Evolutionary conservation across 1,139 yeast genomes (phyloP).

Genomic region (Nakaseomyces glabratus): DNA sequence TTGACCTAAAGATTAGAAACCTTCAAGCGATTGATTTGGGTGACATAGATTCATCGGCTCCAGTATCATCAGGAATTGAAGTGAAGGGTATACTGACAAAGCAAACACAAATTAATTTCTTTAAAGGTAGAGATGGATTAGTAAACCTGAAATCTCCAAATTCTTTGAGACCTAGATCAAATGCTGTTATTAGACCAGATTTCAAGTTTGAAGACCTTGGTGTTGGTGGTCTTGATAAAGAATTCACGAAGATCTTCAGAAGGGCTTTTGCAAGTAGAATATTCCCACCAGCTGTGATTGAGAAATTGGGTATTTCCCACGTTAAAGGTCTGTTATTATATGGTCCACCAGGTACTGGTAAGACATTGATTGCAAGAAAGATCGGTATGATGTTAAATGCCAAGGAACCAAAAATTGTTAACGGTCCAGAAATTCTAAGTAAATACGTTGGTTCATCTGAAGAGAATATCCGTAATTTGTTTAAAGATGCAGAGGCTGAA

Average conservation of each 20-base stretch:
- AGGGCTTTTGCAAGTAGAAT: conserved; percentile 96
- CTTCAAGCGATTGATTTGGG: conserved; percentile 76
- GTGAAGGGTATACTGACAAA: conserved; percentile 75
- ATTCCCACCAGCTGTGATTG: conserved; percentile 87
- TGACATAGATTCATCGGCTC: conserved; percentile 36
- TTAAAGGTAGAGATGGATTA: conserved; percentile 63
- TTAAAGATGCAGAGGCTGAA: conserved; percentile 95
- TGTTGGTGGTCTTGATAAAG: conserved; percentile 93
- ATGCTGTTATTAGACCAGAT: conserved; percentile 88
- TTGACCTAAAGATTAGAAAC: conserved; percentile 54
- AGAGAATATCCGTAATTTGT: conserved; percentile 89
- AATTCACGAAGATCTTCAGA: conserved; percentile 87
- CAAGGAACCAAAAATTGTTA: conserved; percentile 94
- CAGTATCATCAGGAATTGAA: conserved; percentile 39
- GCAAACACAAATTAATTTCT: conserved; percentile 70
- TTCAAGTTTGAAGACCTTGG: conserved; percentile 95
- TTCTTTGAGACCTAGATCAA: conserved; percentile 57
- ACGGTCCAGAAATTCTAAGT: conserved; percentile 96
- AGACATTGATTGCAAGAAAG: conserved; percentile 92
- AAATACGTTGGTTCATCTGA: conserved; percentile 96
- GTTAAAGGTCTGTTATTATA: conserved; percentile 84
- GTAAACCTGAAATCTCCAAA: conserved; percentile 54
- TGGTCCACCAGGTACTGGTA: conserved; percentile 99
- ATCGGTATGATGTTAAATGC: conserved; percentile 96
- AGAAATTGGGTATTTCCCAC: conserved; percentile 84